phyloP scores from a whole-genome alignment of 257 asterid species.

The Coffea eugenioides region DNA sequence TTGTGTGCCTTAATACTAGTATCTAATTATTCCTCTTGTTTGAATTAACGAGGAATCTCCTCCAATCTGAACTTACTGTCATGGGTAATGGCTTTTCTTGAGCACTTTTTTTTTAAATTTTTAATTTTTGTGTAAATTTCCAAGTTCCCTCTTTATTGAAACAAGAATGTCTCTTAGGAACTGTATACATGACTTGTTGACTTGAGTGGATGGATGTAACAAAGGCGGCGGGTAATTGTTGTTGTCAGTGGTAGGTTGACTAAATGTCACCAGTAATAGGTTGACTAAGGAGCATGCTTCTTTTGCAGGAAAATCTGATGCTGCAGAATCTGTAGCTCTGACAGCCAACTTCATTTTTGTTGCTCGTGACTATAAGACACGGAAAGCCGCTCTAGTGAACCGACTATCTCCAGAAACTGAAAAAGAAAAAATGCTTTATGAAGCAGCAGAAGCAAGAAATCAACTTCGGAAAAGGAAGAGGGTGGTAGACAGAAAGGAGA shows the following conservation, averaged over 20 bases:
- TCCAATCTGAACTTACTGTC: background rate
- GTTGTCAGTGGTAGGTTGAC: background rate
- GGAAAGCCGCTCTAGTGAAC: constrained; percentile 83
- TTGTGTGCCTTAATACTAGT: background rate
- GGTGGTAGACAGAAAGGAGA: constrained; percentile 38
- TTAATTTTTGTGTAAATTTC: background rate
- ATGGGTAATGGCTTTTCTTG: background rate
- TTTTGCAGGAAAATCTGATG: constrained; percentile 42
- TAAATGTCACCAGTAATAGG: background rate
- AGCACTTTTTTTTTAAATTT: background rate
- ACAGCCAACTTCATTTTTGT: constrained; percentile 94
- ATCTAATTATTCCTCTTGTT: background rate
- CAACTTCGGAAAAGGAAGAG: constrained; percentile 62
- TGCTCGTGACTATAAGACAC: constrained; percentile 91
- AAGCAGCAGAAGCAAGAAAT: constrained; percentile 78
- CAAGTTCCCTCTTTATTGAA: background rate
- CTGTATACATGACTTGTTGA: background rate
- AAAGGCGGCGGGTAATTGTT: background rate
- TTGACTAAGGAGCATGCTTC: constrained; percentile 14
- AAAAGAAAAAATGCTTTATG: constrained; percentile 60
- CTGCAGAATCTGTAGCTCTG: constrained; percentile 60
- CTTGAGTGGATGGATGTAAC: background rate
- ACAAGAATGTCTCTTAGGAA: background rate
- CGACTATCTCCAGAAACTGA: constrained; percentile 68
- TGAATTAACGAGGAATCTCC: background rate